A percentile compares a stretch with the other conserved stretches of the same genome.
phyloP scores from a whole-genome alignment of 495 filamentous ascomycete genomes.

The Cryomyces antarcticus region DNA sequence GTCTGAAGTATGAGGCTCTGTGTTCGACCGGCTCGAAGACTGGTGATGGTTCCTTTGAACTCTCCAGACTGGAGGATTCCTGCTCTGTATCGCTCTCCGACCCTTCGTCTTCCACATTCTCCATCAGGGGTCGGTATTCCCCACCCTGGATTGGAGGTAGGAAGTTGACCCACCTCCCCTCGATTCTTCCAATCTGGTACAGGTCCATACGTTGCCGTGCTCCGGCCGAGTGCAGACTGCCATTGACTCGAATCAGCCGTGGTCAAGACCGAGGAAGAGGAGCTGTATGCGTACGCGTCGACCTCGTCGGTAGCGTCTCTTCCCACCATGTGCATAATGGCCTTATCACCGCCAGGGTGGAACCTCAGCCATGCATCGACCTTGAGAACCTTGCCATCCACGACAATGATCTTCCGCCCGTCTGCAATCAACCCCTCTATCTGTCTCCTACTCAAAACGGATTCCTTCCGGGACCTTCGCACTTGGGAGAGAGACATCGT shows the following conservation, averaged over 20 bases:
- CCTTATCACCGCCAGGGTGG: constrained; percentile 83
- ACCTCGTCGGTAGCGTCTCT: constrained; percentile 94
- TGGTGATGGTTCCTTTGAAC: constrained; percentile 24
- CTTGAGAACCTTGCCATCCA: constrained; percentile 63
- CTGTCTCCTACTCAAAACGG: constrained; percentile 36
- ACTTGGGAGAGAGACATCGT: too few relatives aligned
- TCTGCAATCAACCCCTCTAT: constrained; percentile 78
- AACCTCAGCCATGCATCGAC: constrained; percentile 72
- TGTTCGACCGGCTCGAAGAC: constrained; percentile 16
- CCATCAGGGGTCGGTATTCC: constrained; percentile 41
- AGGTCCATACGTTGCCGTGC: constrained; percentile 55
- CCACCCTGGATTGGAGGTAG: constrained; percentile 85
- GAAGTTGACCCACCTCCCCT: constrained; percentile 77
- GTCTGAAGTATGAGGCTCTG: not conserved
- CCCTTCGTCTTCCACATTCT: constrained; percentile 16
- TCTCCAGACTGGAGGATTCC: constrained; percentile 20
- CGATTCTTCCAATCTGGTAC: constrained; percentile 68
- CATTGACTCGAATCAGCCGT: not conserved
- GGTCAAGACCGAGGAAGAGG: not conserved
- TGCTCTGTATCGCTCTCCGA: constrained; percentile 21
- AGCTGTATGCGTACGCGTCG: constrained; percentile 45
- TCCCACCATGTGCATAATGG: constrained; percentile 89
- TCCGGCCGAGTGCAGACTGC: constrained; percentile 66
- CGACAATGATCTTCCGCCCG: constrained; percentile 62
- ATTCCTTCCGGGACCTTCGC: constrained; percentile 3